Evolutionary conservation across 495 filamentous ascomycete species (phyloP), one percentile per base, ranked within the genome.

Genomic region (Penicillium longicatenatum): DNA sequence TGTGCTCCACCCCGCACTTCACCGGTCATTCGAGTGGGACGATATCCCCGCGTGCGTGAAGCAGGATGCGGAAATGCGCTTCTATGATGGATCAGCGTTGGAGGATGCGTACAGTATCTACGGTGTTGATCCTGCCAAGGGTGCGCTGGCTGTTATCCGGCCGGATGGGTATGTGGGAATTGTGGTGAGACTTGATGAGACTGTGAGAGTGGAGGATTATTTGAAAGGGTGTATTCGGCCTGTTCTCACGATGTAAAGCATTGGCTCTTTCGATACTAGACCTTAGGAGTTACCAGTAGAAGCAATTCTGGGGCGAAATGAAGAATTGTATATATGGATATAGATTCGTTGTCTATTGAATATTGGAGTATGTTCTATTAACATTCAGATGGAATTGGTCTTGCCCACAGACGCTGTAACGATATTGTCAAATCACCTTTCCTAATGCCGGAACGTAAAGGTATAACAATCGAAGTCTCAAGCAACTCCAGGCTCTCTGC

Each of bases 91-190:
- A 43, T 75, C 78, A 11, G 84, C 82, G 55, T 75, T 88, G 16
- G 89, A 81, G 63, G 83, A 84, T 49, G 86, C 84, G 1, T 90
- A 90, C 67, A 68, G 71, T 29, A 79, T 76, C 6, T 88, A 84
- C 51, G 89, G 85, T 0, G 79, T 92, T 3, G 78, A 88, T 64
- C 67, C 61, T 26, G 75, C 80, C 33, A 70, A 64, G 20, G 88
- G 88, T 0, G 85, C 82, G 51, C 64, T 87, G n/a, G 84, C 86
- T 10, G 76, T 86, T 29, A 45, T 79, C 0, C 62, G 86, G 31
- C 88, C 88, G 1, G 88, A 90, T 76, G 81, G 85, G 59, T 86
- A 90, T 72, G 80, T 89, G 33, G 81, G 81, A 0, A 79, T 74
- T 67, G 44, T 60, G 48, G 42, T 42, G 17, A 17, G 19, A n/a